Percentiles rank a stretch among this genome's conserved stretches.
phyloP scores from a whole-genome alignment of 1,284 basidiomycete genomes.

The Psilocybe mexicana region DNA sequence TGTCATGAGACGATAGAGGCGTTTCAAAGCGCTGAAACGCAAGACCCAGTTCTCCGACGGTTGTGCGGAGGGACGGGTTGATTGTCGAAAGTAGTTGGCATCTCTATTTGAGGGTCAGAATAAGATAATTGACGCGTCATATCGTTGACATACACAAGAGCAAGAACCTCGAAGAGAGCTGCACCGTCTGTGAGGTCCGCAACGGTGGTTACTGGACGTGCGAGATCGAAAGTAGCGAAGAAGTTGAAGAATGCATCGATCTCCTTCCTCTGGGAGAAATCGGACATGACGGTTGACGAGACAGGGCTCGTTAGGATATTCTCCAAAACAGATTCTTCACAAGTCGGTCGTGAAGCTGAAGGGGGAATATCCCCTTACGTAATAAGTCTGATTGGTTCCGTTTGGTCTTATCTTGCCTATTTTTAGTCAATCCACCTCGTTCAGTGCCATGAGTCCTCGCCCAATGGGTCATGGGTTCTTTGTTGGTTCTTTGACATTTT shows the following conservation, averaged over 20 bases:
- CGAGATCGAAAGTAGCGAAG: conserved; percentile 71
- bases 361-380: conserved; percentile 1
- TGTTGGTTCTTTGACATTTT: not conserved
- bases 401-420: not conserved
- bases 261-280: conserved; percentile 49
- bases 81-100: conserved; percentile 72
- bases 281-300: conserved; percentile 17
- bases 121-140: conserved; percentile 1
- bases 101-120: conserved; percentile 52
- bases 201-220: conserved; percentile 57
- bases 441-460: not conserved
- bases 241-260: conserved; percentile 77
- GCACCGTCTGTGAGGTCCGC: conserved; percentile 76
- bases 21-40: conserved; percentile 81
- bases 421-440: not conserved
- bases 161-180: conserved; percentile 70
- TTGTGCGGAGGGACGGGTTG: conserved; percentile 54
- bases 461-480: not conserved
- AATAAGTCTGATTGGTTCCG: not conserved
- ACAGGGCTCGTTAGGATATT: not conserved
- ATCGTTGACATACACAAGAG: conserved; percentile 58
- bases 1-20: conserved; percentile 83
- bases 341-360: not conserved
- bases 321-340: too few relatives aligned
- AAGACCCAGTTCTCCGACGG: conserved; percentile 87